phyloP scores from a whole-genome alignment of 108 stramenopile species.

The Nitzschia sp. region DNA sequence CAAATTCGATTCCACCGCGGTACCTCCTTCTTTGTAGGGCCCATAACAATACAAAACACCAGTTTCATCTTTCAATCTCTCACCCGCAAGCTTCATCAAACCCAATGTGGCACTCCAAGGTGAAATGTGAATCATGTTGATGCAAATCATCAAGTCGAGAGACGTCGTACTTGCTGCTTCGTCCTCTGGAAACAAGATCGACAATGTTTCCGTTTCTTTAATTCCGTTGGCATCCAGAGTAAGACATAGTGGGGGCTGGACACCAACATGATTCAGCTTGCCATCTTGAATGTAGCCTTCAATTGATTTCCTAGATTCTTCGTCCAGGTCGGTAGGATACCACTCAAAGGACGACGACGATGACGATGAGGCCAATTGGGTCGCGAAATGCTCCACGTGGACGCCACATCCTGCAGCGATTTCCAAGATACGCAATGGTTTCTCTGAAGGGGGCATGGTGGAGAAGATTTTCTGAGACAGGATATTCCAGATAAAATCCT shows the following conservation, averaged over 20 bases:
- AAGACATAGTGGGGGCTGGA: constrained; percentile 29
- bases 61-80: constrained; percentile 29
- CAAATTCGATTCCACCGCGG: constrained; percentile 75
- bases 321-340: constrained; percentile 63
- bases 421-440: constrained; percentile 46
- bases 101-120: constrained; percentile 84
- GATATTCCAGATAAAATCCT: constrained; percentile 72
- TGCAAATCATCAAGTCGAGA: constrained; percentile 62
- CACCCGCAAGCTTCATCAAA: constrained; percentile 61
- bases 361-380: background rate
- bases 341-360: constrained; percentile 27
- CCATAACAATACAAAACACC: constrained; percentile 78
- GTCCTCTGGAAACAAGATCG: constrained; percentile 5
- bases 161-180: too few species aligned
- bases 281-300: constrained; percentile 35
- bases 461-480: constrained; percentile 43
- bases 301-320: constrained; percentile 38
- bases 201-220: constrained; percentile 32
- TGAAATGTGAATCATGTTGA: constrained; percentile 90
- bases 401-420: constrained; percentile 74
- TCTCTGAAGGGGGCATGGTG: background rate
- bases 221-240: constrained; percentile 47
- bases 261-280: constrained; percentile 14
- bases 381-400: constrained; percentile 50
- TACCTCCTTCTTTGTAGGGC: constrained; percentile 71